Percentiles rank a stretch among this genome's conserved stretches.
These are phyloP conservation scores for Liriodendron chinense DNA, from an alignment of 164 flowering plant genomes.

Conservation along the genomic window DNA sequence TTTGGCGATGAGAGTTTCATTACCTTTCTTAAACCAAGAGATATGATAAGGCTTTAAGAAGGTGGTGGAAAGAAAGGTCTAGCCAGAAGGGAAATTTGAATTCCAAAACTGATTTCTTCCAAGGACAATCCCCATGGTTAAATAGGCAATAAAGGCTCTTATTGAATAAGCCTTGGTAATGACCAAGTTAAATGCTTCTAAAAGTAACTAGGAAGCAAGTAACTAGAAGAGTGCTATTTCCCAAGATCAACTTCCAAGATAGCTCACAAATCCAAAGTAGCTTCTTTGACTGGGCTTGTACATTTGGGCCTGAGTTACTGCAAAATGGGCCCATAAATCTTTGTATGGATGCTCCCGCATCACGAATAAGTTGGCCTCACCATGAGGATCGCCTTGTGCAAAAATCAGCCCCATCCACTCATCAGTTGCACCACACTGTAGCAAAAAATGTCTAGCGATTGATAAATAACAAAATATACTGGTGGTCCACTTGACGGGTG, in stretches of 20 bases:
- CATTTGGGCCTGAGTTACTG: not conserved
- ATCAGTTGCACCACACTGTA: too few species aligned
- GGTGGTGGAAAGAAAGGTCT: too few species aligned
- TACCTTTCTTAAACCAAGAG: not conserved
- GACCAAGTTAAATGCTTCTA: not conserved
- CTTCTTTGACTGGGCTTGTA: not conserved
- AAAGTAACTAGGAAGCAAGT: not conserved
- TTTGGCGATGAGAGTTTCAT: not conserved
- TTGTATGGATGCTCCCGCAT: not conserved
- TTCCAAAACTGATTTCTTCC: too few species aligned
- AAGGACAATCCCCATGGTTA: not conserved
- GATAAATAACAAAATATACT: too few species aligned
- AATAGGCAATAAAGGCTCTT: not conserved
- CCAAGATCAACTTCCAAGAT: not conserved
- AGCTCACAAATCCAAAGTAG: not conserved
- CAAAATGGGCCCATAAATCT: not conserved
- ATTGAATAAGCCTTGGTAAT: not conserved
- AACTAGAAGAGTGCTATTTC: not conserved
- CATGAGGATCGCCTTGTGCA: too few species aligned
- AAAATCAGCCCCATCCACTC: too few species aligned
- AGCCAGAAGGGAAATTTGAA: too few species aligned
- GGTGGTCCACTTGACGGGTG: too few species aligned
- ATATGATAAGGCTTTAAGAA: not conserved
- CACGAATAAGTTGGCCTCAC: not conserved
- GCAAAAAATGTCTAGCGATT: too few species aligned